A percentile compares a stretch with the other conserved stretches of the same genome.
Evolutionary conservation across 169 alveolate genomes (phyloP).

Genomic region (Cryptosporidium andersoni): DNA sequence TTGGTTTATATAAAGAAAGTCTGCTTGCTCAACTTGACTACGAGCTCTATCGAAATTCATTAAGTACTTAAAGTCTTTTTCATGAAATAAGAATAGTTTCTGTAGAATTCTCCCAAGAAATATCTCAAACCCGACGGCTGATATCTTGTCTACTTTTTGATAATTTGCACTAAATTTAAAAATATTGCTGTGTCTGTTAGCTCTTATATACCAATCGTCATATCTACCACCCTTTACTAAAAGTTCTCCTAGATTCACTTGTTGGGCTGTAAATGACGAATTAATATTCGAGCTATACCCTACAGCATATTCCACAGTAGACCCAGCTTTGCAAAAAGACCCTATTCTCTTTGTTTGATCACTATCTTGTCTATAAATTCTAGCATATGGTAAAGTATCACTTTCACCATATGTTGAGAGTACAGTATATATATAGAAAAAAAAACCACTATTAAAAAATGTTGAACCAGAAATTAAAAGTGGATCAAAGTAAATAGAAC

Average conservation of each 20-base stretch:
- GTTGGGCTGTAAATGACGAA: not conserved
- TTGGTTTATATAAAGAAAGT: too few relatives aligned
- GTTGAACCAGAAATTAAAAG: conserved; percentile 29
- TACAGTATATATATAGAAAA: conserved; percentile 39
- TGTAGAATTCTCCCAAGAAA: conserved; percentile 34
- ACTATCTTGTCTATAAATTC: not conserved
- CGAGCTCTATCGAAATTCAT: too few relatives aligned
- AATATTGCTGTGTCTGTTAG: conserved; percentile 5
- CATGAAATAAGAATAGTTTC: not conserved
- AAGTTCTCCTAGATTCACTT: conserved; percentile 8
- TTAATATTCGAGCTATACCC: conserved; percentile 9
- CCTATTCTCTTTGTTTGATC: not conserved
- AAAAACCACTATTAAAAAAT: conserved; percentile 64
- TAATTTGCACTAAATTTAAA: conserved; percentile 11
- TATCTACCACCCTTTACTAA: conserved; percentile 63
- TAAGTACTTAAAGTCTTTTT: not conserved
- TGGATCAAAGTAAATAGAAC: conserved; percentile 44
- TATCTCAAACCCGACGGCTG: conserved; percentile 65
- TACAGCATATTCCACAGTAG: conserved; percentile 32
- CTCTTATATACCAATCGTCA: conserved; percentile 51
- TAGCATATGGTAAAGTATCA: not conserved
- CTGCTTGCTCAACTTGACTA: too few relatives aligned
- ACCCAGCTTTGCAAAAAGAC: conserved; percentile 55
- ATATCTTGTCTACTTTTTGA: conserved; percentile 16
- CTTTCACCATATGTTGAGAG: too few relatives aligned